phyloP scores from a whole-genome alignment of 495 filamentous ascomycete genomes.

The Friedmanniomyces simplex region DNA sequence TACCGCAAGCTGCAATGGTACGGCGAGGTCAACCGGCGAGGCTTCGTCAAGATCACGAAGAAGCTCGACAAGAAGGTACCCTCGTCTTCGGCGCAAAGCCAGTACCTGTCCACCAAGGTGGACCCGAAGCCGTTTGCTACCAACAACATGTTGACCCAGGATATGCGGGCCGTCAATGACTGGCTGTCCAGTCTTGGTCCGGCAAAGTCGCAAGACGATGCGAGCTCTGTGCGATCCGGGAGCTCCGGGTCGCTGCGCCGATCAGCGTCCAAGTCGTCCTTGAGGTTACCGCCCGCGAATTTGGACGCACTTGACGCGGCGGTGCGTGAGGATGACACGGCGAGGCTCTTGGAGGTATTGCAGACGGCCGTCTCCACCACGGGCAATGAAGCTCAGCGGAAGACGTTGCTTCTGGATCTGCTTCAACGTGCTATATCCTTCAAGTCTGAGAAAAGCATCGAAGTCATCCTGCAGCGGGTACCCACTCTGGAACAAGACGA shows the following conservation, averaged over 20 bases:
- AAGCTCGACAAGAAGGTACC: conserved; percentile 89
- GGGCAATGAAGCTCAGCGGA: conserved; percentile 40
- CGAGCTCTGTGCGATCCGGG: conserved; percentile 54
- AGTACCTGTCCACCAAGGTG: conserved; percentile 79
- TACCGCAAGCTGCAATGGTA: conserved; percentile 93
- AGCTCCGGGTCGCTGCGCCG: conserved; percentile 55
- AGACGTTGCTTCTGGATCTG: conserved; percentile 62
- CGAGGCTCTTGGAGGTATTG: conserved; percentile 48
- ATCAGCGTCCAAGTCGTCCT: conserved; percentile 54
- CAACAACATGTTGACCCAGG: conserved; percentile 51
- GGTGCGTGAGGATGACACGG: conserved; percentile 61
- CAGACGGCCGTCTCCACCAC: conserved; percentile 10
- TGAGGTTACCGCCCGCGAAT: conserved; percentile 55
- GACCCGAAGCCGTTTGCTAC: conserved; percentile 75
- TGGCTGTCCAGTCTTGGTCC: conserved; percentile 80
- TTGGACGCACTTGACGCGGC: conserved; percentile 69
- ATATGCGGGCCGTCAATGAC: conserved; percentile 72
- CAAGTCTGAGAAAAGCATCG: conserved; percentile 55
- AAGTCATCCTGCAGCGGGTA: conserved; percentile 56
- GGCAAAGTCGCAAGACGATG: conserved; percentile 57
- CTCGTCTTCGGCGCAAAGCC: conserved; percentile 58
- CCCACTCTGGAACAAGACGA: conserved; percentile 69
- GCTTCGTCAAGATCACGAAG: conserved; percentile 96
- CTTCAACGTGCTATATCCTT: conserved; percentile 75
- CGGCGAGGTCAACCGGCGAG: conserved; percentile 87